These are phyloP conservation scores for Coemansia reversa DNA, from an alignment of 192 early-diverging fungal species.

Conservation along the genomic window DNA sequence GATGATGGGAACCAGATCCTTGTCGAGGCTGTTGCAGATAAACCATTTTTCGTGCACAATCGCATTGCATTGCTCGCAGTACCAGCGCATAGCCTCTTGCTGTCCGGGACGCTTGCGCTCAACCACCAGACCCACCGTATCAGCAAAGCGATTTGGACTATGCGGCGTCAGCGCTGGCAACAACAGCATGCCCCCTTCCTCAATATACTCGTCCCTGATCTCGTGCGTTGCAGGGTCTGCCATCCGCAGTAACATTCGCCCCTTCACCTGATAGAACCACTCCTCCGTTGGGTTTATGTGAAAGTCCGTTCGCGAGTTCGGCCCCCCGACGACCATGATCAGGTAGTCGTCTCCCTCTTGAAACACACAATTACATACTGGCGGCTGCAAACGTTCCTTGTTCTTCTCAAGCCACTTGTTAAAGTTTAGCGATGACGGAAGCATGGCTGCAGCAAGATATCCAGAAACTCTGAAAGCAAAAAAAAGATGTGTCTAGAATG, in stretches of 20 bases:
- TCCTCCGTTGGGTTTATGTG: constrained; percentile 98
- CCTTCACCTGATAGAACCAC: constrained; percentile 96
- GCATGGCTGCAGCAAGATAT: constrained; percentile 14
- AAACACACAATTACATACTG: constrained; percentile 91
- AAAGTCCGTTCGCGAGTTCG: constrained; percentile 94
- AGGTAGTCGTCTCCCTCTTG: constrained; percentile 80
- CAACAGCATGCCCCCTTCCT: constrained; percentile 95
- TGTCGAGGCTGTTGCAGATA: constrained; percentile 85
- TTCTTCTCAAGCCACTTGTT: constrained; percentile 82
- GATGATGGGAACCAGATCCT: constrained; percentile 90
- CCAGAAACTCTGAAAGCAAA: too few species aligned
- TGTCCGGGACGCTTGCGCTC: constrained; percentile 80
- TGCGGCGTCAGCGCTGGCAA: constrained; percentile 92
- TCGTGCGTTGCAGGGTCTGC: constrained; percentile 64
- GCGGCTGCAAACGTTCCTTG: constrained; percentile 81
- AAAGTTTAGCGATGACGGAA: constrained; percentile 87
- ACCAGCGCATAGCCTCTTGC: constrained; percentile 89
- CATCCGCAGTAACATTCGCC: constrained; percentile 90
- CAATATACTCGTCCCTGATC: constrained; percentile 79
- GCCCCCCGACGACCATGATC: constrained; percentile 91
- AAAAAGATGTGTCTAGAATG: too few species aligned
- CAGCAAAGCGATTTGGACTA: constrained; percentile 88
- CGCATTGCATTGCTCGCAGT: constrained; percentile 80
- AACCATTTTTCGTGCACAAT: constrained; percentile 91
- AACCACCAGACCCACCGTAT: constrained; percentile 95